Conservation (phyloP, 768 basidiomycete genomes). For the Tulasnella sp. region DNA sequence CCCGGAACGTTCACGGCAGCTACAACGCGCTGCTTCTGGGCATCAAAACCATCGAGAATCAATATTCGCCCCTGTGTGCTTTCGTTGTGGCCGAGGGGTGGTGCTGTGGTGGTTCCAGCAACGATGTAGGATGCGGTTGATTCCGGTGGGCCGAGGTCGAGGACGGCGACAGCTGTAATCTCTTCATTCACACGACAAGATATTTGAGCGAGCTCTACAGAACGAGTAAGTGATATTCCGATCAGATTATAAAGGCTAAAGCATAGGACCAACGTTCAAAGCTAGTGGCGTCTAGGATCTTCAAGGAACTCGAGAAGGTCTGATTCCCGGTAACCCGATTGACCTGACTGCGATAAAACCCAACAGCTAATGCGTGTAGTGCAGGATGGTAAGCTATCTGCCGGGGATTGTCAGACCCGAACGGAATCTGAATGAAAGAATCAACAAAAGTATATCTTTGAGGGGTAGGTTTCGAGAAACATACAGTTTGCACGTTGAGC, state of each 20-base stretch:
- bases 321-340: conserved; percentile 45
- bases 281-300: conserved; percentile 50
- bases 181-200: conserved; percentile 56
- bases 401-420: conserved; percentile 70
- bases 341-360: conserved; percentile 55
- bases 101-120: conserved; percentile 43
- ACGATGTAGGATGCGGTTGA: conserved; percentile 36
- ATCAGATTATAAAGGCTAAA: background rate
- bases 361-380: conserved; percentile 61
- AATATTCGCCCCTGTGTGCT: conserved; percentile 57
- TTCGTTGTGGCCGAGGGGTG: conserved; percentile 38
- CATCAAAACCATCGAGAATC: conserved; percentile 42
- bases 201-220: conserved; percentile 49
- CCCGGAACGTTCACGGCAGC: conserved; percentile 53
- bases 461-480: conserved; percentile 31
- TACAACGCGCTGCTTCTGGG: conserved; percentile 37
- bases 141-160: conserved; percentile 19
- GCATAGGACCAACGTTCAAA: conserved; percentile 7
- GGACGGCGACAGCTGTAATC: conserved; percentile 52
- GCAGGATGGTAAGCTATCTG: conserved; percentile 58
- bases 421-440: conserved; percentile 49
- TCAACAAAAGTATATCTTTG: conserved; percentile 18
- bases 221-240: conserved; percentile 29
- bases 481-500: conserved; percentile 74
- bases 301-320: conserved; percentile 53